Evolutionary conservation across 495 filamentous ascomycete species (phyloP).

Genomic region (Thozetella sp.): DNA sequence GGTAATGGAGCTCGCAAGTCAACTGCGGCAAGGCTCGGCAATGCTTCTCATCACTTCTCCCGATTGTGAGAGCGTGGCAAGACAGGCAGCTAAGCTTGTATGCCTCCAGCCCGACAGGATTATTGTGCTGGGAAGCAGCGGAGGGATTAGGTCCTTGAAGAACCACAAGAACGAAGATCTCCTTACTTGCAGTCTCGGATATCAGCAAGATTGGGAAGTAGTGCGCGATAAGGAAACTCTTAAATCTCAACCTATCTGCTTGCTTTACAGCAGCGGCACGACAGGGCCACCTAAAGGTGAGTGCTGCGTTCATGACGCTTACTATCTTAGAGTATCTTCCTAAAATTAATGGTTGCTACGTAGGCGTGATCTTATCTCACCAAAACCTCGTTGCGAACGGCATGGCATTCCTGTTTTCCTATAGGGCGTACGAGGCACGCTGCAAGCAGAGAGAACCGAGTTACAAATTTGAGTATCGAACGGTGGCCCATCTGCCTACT

Average conservation of each 20-base stretch:
- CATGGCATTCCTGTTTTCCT: constrained; percentile 40
- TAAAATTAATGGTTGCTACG: not conserved
- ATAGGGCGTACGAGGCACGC: not conserved
- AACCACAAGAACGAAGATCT: constrained; percentile 11
- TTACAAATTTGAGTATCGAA: constrained; percentile 16
- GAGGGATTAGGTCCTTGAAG: not conserved
- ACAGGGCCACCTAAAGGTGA: constrained; percentile 72
- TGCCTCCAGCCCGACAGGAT: constrained; percentile 46
- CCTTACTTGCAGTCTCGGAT: constrained; percentile 23
- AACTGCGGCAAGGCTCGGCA: constrained; percentile 41
- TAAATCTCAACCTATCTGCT: constrained; percentile 42
- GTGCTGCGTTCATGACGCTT: not conserved
- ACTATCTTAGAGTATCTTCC: not conserved
- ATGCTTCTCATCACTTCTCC: constrained; percentile 50
- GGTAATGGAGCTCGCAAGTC: constrained; percentile 32
- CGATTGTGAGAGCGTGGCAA: constrained; percentile 49
- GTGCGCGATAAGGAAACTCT: constrained; percentile 40
- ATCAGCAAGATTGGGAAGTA: constrained; percentile 39
- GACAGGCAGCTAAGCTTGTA: constrained; percentile 56
- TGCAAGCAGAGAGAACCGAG: not conserved
- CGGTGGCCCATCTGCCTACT: constrained; percentile 46
- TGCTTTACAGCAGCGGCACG: constrained; percentile 83
- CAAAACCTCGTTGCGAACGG: constrained; percentile 70
- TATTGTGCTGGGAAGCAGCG: constrained; percentile 26
- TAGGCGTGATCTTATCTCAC: constrained; percentile 17